Base-by-base conservation (phyloP, 2,329 filamentous ascomycete genomes). In the Lecanicillium sp. region DNA sequence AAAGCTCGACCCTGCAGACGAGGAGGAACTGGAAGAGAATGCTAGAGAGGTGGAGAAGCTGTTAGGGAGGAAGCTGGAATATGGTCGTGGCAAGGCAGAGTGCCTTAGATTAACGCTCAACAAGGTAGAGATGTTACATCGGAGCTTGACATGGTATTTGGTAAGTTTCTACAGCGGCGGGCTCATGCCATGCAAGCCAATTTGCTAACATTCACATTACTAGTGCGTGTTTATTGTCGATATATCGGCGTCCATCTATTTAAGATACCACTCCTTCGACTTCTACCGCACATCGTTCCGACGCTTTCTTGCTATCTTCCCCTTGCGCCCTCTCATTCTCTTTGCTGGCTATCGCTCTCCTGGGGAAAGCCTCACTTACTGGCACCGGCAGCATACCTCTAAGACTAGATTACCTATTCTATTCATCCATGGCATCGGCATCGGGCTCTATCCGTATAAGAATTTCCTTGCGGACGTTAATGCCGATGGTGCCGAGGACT, bases 341-440 rank as follows among this genome's bases (percentile, higher is more conserved):
- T 49, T 73, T 29, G 61, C 66, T 1, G 55, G 54, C n/a, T 54
- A 64, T 9, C 48, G 48, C 4, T 76, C 73, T 3, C 63, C 67
- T 7, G 67, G 65, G 1, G 58, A 64, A 31, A 55, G 63, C 12
- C 54, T 76, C 3, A 68, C 68, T 28, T 81, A 81, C 57, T 81
- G 75, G 74, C 63, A 76, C 47, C 68, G 70, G 18, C 70, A 70
- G 9, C 78, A 82, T 45, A 78, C 67, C 1, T 78, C 77, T 3
- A 70, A 65, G 40, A 71, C 64, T 1, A 64, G 65, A 30, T 61
- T 74, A 3, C 77, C 77, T 0, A 53, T 82, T 12, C 55, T 82
- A 5, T 81, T 78, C 51, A 67, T 82, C 19, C 77, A 82, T 46
- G 77, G 78, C 20, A 79, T 81, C 39, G 75, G 76, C 55, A 33